These are phyloP conservation scores for Sugiyamaella neomexicana DNA, from an alignment of 1,139 yeast genomes.

Conservation along the genomic window DNA sequence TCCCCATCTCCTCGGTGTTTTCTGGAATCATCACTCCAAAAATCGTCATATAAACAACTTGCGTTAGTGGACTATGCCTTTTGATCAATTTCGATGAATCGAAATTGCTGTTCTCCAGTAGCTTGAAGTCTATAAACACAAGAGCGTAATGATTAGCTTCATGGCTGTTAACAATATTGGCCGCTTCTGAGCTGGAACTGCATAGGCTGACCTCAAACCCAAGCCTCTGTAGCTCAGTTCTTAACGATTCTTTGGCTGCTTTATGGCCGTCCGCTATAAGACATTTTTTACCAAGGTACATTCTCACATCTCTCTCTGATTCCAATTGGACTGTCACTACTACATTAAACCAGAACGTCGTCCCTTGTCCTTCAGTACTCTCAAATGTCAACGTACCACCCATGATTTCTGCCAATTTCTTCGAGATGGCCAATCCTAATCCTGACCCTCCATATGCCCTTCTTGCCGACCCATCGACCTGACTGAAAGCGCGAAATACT, in stretches of 20 bases:
- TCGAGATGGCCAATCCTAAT: slow-evolving; percentile 59
- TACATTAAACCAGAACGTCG: slow-evolving; percentile 50
- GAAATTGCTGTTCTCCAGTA: slow-evolving; percentile 27
- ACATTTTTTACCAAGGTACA: slow-evolving; percentile 37
- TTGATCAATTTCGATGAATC: slow-evolving; percentile 25
- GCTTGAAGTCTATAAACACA: slow-evolving; percentile 33
- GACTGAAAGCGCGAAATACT: slow-evolving; percentile 60
- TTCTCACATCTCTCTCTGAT: slow-evolving; percentile 33
- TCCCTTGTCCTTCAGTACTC: slow-evolving; percentile 53
- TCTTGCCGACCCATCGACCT: slow-evolving; percentile 60
- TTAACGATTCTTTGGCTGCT: slow-evolving; percentile 44
- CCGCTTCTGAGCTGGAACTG: slow-evolving; percentile 25
- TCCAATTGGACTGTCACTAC: slow-evolving; percentile 37
- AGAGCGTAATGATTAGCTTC: slow-evolving; percentile 27
- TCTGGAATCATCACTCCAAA: slow-evolving; percentile 34
- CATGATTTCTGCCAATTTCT: slow-evolving; percentile 58
- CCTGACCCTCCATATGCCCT: slow-evolving; percentile 63
- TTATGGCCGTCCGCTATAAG: slow-evolving; percentile 44
- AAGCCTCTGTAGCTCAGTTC: slow-evolving; percentile 37
- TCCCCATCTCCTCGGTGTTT: slow-evolving; percentile 31
- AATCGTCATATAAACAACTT: slow-evolving; percentile 33
- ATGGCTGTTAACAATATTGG: slow-evolving; percentile 22
- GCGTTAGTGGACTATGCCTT: slow-evolving; percentile 28
- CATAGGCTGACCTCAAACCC: slow-evolving; percentile 43
- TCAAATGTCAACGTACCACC: slow-evolving; percentile 56